A percentile compares a stretch with the other conserved stretches of the same genome.
Evolutionary conservation across 1,284 basidiomycete species (phyloP).

Genomic region (Apiotrichum gamsii): DNA sequence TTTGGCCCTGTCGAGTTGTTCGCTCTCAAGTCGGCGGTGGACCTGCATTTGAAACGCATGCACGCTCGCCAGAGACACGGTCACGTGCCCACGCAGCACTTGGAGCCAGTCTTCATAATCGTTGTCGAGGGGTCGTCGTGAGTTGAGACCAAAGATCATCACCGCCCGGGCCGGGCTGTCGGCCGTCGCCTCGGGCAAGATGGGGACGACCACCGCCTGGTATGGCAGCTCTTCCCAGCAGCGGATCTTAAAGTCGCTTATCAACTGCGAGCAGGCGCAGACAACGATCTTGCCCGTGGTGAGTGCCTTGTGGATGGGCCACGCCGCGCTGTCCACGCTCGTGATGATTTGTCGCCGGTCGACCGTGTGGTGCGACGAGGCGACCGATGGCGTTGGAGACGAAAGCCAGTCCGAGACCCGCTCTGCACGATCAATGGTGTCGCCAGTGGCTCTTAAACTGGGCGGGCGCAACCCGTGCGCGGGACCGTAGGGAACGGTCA

Average conservation of each 20-base stretch:
- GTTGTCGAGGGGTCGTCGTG: constrained; percentile 34
- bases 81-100: constrained; percentile 34
- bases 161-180: constrained; percentile 26
- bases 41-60: constrained; percentile 36
- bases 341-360: no score
- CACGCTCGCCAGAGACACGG: constrained; percentile 32
- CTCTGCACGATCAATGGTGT: no score
- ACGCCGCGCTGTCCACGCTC: constrained; percentile 3
- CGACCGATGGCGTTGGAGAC: no score
- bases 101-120: constrained; percentile 41
- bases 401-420: no score
- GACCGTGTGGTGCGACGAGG: no score
- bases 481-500: no score
- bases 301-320: constrained; percentile 42
- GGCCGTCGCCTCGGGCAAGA: neutral
- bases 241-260: constrained; percentile 34
- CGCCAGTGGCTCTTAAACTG: no score
- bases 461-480: no score
- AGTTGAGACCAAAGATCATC: constrained; percentile 48
- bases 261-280: constrained; percentile 34
- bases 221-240: constrained; percentile 43
- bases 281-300: constrained; percentile 36
- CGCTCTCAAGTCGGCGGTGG: neutral
- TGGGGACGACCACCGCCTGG: constrained; percentile 6
- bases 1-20: constrained; percentile 46